Evolutionary conservation across 805 yeast species (phyloP).

Genomic region (Sugiyamaella valdiviana): DNA sequence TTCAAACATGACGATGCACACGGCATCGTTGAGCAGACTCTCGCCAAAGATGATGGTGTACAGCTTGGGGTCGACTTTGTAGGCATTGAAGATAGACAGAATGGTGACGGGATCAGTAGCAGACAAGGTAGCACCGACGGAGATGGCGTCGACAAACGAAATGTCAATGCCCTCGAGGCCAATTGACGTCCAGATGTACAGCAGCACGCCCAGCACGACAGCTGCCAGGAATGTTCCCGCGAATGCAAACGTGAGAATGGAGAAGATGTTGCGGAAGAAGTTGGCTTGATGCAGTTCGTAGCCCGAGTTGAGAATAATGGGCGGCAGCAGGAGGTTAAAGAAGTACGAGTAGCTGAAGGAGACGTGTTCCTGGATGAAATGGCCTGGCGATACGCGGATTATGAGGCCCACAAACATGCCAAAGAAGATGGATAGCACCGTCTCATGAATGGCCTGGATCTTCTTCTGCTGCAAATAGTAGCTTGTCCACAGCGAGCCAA

Average conservation of each 20-base stretch:
- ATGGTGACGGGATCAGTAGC: constrained; percentile 99
- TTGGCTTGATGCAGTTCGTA: constrained; percentile 94
- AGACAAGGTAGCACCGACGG: constrained; percentile 94
- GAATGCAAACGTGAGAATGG: constrained; percentile 88
- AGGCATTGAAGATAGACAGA: constrained; percentile 90
- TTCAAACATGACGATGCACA: constrained; percentile 97
- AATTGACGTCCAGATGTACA: constrained; percentile 83
- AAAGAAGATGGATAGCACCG: constrained; percentile 89
- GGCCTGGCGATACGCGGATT: constrained; percentile 90
- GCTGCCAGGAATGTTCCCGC: constrained; percentile 96
- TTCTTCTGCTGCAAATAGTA: constrained; percentile 86
- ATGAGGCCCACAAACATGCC: constrained; percentile 95
- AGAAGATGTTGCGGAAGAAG: constrained; percentile 85
- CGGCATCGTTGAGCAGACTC: constrained; percentile 91
- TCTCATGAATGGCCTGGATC: constrained; percentile 95
- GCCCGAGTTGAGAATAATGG: constrained; percentile 92
- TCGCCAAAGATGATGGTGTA: constrained; percentile 98
- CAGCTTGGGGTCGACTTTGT: constrained; percentile 94
- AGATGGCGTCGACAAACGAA: constrained; percentile 94
- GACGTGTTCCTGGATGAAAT: constrained; percentile 93
- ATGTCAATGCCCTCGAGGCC: constrained; percentile 85
- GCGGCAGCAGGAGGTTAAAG: constrained; percentile 90
- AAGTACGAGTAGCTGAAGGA: constrained; percentile 92
- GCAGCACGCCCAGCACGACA: constrained; percentile 78
- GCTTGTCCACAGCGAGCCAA: constrained; percentile 91